Conservation (phyloP, 345 rosid species). For the Gossypium australe region DNA sequence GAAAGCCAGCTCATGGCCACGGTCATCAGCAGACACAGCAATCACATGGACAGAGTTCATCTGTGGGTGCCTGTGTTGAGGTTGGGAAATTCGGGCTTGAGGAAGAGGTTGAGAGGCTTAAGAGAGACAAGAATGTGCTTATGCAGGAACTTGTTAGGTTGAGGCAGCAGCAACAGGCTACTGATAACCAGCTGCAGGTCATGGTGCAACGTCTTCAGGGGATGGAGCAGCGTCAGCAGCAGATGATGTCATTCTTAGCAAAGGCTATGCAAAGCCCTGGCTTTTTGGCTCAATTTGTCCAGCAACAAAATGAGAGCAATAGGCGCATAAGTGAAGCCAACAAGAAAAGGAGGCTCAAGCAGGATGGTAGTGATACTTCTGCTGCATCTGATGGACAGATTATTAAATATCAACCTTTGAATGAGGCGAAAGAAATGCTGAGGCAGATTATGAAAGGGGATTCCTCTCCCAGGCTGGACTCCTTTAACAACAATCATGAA, state of each 20-base stretch:
- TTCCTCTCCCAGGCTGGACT: slow-evolving; percentile 42
- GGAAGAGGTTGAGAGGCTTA: slow-evolving; percentile 96
- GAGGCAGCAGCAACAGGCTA: slow-evolving; percentile 93
- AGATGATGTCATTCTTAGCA: slow-evolving; percentile 92
- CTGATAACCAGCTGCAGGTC: slow-evolving; percentile 77
- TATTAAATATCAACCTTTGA: slow-evolving; percentile 81
- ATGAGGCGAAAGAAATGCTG: slow-evolving; percentile 64
- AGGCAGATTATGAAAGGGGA: slow-evolving; percentile 60
- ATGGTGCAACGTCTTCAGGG: slow-evolving; percentile 93
- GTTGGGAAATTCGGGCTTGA: slow-evolving; percentile 98
- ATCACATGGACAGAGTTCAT: slow-evolving; percentile 58
- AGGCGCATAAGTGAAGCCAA: slow-evolving; percentile 71
- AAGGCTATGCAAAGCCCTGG: slow-evolving; percentile 96
- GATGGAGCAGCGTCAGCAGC: slow-evolving; percentile 98
- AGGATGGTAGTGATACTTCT: slow-evolving; percentile 54
- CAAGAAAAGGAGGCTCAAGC: slow-evolving; percentile 83
- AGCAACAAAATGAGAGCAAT: slow-evolving; percentile 81
- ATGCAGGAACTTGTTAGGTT: slow-evolving; percentile 96
- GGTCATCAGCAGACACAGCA: slow-evolving; percentile 58
- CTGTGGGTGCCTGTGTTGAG: slow-evolving; percentile 88
- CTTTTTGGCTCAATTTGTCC: slow-evolving; percentile 91
- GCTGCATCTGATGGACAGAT: slow-evolving; percentile 77
- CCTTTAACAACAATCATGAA: slow-evolving; percentile 42
- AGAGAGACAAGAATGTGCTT: slow-evolving; percentile 96
- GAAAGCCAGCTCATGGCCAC: slow-evolving; percentile 81